Evolutionary conservation across 306 rosid genomes (phyloP).

Genomic region (Prunus mira): DNA sequence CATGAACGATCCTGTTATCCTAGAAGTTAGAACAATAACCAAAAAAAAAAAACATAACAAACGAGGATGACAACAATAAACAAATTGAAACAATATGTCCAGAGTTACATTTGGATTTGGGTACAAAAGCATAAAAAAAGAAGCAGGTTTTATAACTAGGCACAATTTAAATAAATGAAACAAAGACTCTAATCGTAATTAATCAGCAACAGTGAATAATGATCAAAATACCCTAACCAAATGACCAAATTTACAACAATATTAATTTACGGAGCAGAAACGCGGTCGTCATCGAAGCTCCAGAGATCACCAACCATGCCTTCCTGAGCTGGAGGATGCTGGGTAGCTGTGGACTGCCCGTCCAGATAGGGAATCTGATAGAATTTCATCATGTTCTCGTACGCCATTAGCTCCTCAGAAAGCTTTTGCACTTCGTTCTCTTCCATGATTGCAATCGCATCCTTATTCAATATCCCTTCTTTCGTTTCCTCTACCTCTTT

Average conservation of each 20-base stretch:
- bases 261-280: constrained; percentile 7
- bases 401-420: constrained; percentile 83
- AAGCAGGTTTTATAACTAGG: background rate
- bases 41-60: too few relatives aligned
- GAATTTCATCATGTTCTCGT: constrained; percentile 75
- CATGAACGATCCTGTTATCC: too few relatives aligned
- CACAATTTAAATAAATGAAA: background rate
- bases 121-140: background rate
- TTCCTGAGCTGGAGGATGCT: constrained; percentile 43
- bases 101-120: too few relatives aligned
- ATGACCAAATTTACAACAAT: background rate
- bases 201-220: background rate
- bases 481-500: constrained; percentile 19
- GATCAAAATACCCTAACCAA: constrained; percentile 2
- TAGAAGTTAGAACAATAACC: too few relatives aligned
- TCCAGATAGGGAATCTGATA: constrained; percentile 82
- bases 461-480: constrained; percentile 18
- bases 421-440: constrained; percentile 58
- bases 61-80: too few relatives aligned
- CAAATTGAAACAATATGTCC: too few relatives aligned
- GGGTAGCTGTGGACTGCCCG: constrained; percentile 51
- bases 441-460: constrained; percentile 10
- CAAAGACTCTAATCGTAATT: background rate
- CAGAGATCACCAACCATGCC: constrained; percentile 64
- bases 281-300: constrained; percentile 54